Evolutionary conservation across 257 asterid genomes (phyloP).

Genomic region (Solanum chmielewskii): DNA sequence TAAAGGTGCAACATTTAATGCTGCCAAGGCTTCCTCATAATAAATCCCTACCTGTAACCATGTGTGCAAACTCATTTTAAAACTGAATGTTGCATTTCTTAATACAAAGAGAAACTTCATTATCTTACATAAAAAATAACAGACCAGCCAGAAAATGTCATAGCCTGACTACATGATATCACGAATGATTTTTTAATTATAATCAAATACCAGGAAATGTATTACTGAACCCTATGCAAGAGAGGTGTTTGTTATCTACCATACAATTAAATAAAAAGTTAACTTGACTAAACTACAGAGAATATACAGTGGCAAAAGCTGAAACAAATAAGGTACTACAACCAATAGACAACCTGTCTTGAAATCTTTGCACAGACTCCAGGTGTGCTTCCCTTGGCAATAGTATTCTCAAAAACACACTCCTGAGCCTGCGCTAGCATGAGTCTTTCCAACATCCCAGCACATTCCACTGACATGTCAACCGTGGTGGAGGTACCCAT

Average conservation of each 20-base stretch:
- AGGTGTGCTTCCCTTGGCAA: constrained; percentile 89
- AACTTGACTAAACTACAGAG: not conserved
- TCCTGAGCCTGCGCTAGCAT: constrained; percentile 99
- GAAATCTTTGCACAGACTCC: constrained; percentile 93
- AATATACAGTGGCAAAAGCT: not conserved
- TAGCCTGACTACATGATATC: not conserved
- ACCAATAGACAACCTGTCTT: constrained; percentile 53
- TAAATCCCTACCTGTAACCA: constrained; percentile 63
- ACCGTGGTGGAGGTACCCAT: constrained; percentile 66
- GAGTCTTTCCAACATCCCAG: constrained; percentile 92
- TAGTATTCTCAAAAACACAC: constrained; percentile 88
- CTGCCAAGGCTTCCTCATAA: constrained; percentile 90
- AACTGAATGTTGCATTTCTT: not conserved
- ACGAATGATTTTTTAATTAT: not conserved
- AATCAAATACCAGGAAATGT: not conserved
- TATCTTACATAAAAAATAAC: not conserved
- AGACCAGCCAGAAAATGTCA: not conserved
- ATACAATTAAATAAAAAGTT: not conserved
- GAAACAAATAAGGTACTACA: not conserved
- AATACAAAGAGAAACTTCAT: not conserved
- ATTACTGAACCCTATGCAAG: not conserved
- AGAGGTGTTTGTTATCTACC: not conserved
- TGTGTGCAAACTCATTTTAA: not conserved
- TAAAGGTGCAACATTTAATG: constrained; percentile 61
- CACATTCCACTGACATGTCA: constrained; percentile 85